Conservation (phyloP, 176 grass and related monocot genomes). For the Aegilops umbellulata region DNA sequence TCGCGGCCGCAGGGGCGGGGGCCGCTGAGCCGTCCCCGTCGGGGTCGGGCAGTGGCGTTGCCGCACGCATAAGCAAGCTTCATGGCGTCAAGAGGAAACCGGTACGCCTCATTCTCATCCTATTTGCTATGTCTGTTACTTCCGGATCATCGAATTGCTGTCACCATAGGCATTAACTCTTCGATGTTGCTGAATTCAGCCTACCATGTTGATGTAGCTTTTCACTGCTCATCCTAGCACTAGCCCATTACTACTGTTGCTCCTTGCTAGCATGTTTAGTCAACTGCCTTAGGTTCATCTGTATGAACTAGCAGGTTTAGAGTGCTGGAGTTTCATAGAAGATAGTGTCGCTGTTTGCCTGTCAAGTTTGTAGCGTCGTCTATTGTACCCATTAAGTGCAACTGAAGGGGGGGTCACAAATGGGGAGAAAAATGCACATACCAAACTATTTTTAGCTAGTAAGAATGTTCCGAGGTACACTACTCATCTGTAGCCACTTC, state of each 20-base stretch:
- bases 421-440: background rate
- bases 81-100: slow-evolving; percentile 44
- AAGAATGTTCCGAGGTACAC: background rate
- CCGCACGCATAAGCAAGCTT: slow-evolving; percentile 39
- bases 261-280: background rate
- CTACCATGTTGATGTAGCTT: background rate
- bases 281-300: background rate
- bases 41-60: slow-evolving; percentile 31
- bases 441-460: slow-evolving; percentile 9
- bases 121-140: background rate
- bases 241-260: background rate
- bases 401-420: background rate
- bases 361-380: background rate
- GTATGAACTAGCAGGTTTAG: background rate
- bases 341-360: background rate
- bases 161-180: background rate
- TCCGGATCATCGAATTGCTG: background rate
- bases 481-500: slow-evolving; percentile 3
- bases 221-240: background rate
- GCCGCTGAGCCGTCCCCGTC: background rate
- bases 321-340: background rate
- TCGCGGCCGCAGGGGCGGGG: background rate
- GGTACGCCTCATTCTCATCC: slow-evolving; percentile 47
- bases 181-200: slow-evolving; percentile 2
- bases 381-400: background rate